phyloP scores from a whole-genome alignment of 805 yeast species.

The Candida loeiensis region DNA sequence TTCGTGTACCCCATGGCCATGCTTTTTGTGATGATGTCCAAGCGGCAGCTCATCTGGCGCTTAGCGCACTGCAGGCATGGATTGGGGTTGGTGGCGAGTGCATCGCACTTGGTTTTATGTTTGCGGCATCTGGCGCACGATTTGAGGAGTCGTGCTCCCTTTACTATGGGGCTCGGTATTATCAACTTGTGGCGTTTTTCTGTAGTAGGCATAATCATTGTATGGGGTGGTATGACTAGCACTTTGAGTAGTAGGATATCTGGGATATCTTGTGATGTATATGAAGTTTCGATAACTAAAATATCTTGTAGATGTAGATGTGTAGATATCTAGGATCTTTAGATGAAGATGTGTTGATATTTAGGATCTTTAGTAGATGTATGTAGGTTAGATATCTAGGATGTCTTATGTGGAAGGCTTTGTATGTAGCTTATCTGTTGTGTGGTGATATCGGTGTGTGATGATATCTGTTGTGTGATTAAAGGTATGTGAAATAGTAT shows the following conservation, averaged over 20 bases:
- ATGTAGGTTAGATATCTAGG: too few species aligned
- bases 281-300: too few species aligned
- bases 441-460: not conserved
- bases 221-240: too few species aligned
- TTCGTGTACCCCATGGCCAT: conserved; percentile 18
- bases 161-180: conserved; percentile 12
- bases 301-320: too few species aligned
- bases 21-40: conserved; percentile 43
- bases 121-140: conserved; percentile 64
- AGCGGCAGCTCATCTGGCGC: conserved; percentile 48
- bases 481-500: too few species aligned
- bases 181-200: conserved; percentile 13
- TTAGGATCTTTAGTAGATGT: too few species aligned
- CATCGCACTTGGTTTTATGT: conserved; percentile 67
- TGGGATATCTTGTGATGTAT: too few species aligned
- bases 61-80: conserved; percentile 58
- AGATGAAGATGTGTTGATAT: too few species aligned
- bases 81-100: conserved; percentile 45
- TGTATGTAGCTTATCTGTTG: conserved; percentile 1
- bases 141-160: conserved; percentile 25
- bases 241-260: too few species aligned
- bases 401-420: too few species aligned
- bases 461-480: not conserved
- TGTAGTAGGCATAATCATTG: conserved; percentile 14
- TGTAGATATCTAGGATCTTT: too few species aligned